Evolutionary conservation across 2,329 filamentous ascomycete genomes (phyloP), one percentile per base, ranked within the genome.

Genomic region (Alternaria sp.): DNA sequence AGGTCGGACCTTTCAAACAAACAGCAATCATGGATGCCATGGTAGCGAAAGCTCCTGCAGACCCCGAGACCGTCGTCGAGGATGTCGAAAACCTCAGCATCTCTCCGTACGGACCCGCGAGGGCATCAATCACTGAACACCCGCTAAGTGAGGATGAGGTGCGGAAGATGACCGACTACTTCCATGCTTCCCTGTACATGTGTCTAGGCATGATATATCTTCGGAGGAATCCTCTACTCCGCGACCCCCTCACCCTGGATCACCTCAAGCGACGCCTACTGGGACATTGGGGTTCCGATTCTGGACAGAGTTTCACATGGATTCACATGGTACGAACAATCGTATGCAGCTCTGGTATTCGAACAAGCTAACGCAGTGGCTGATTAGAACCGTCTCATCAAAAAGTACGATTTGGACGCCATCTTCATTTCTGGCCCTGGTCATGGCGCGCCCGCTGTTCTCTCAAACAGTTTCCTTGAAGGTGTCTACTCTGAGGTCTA

Each of bases 181-280:
- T 92, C 81, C 85, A 87, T 63, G 90, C 90, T 53, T 90, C 87
- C 65, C 79, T 92, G 72, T 93, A 93, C 72, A 84, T 93, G 50
- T 89, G 88, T 65, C 79, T 93, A 49, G 90, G 90, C 61, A 93
- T 93, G 90, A 89, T 93, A 68, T 93, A 92, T 72, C 85, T 93
- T 58, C 85, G 85, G 65, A 83, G 89, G 37, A 93, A 93, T 63
- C 88, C 90, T 13, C 83, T 93, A 11, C 85, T 93, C 41, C 84
- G 84, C 59, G 86, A 92, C 66, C 88, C 89, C 1, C 82, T 92
- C 63, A 86, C 86, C 66, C 79, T 85, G 31, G 86, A 91, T 53
- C 88, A 93, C 71, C 81, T 93, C 79, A 93, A 93, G 79, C 82
- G 85, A 58, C 86, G 90, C 64, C 81, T 93, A 8, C 81, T 93